Evolutionary conservation across 352 stramenopile species (phyloP).

Genomic region (Phytophthora lateralis): DNA sequence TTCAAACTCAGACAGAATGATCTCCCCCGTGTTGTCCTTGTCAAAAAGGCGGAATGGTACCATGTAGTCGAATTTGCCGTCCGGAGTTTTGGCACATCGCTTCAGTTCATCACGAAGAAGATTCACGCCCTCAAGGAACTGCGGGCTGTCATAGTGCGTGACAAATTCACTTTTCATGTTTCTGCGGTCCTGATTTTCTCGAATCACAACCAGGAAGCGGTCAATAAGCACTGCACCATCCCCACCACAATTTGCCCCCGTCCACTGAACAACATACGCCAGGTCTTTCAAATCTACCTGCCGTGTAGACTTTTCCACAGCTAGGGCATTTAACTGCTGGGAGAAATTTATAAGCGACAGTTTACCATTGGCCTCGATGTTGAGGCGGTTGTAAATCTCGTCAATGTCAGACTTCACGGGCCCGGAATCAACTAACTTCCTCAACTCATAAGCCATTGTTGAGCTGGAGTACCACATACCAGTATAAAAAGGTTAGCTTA

Average conservation of each 20-base stretch:
- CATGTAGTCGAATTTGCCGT: conserved; percentile 77
- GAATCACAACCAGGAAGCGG: conserved; percentile 69
- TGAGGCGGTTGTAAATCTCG: conserved; percentile 69
- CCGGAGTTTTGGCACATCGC: conserved; percentile 77
- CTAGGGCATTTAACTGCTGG: conserved; percentile 60
- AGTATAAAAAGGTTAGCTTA: conserved; percentile 5
- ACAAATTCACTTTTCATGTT: conserved; percentile 89
- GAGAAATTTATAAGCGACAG: conserved; percentile 64
- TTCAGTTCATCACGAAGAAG: conserved; percentile 74
- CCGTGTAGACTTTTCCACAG: conserved; percentile 55
- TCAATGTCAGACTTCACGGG: conserved; percentile 47
- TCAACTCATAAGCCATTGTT: conserved; percentile 69
- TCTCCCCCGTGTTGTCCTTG: conserved; percentile 70
- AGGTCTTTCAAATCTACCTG: conserved; percentile 74
- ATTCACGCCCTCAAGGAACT: conserved; percentile 76
- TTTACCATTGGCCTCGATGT: conserved; percentile 74
- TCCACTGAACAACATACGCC: conserved; percentile 76
- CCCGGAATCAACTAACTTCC: conserved; percentile 63
- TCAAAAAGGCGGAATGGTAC: conserved; percentile 79
- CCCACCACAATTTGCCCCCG: conserved; percentile 72
- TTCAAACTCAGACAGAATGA: conserved; percentile 79
- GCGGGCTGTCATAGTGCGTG: conserved; percentile 80
- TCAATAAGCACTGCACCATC: conserved; percentile 73
- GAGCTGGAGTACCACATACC: conserved; percentile 34
- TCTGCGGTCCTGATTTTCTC: conserved; percentile 69